These are phyloP conservation scores for Halophytophthora polymorphica DNA, from an alignment of 352 stramenopile species.

Conservation along the genomic window DNA sequence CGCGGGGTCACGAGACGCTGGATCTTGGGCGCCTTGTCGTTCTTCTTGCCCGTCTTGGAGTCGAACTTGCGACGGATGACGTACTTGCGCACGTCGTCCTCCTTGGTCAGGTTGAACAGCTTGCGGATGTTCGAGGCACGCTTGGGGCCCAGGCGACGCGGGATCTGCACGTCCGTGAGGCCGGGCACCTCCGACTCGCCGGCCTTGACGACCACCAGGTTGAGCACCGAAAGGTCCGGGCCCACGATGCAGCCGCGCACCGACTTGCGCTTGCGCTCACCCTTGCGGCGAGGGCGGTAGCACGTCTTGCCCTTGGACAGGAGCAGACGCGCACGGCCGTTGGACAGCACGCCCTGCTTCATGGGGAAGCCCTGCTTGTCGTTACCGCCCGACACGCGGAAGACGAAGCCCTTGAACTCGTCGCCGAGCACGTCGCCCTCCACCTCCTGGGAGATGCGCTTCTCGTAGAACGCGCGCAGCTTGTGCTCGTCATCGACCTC, in stretches of 20 bases:
- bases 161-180: slow-evolving; percentile 96
- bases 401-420: slow-evolving; percentile 99
- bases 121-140: slow-evolving; percentile 99
- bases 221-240: slow-evolving; percentile 98
- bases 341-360: slow-evolving; percentile 99
- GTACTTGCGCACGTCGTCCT: slow-evolving; percentile 99
- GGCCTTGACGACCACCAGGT: slow-evolving; percentile 98
- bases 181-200: slow-evolving; percentile 95
- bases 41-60: slow-evolving; percentile 98
- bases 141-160: slow-evolving; percentile 98
- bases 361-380: slow-evolving; percentile 99
- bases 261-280: slow-evolving; percentile 99
- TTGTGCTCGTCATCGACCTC: slow-evolving; percentile 99
- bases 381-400: slow-evolving; percentile 99
- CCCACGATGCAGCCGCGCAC: slow-evolving; percentile 99
- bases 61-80: slow-evolving; percentile 98
- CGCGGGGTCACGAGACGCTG: slow-evolving; percentile 98
- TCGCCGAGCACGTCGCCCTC: slow-evolving; percentile 98
- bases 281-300: slow-evolving; percentile 93
- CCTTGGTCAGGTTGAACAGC: slow-evolving; percentile 99
- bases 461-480: slow-evolving; percentile 99
- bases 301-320: slow-evolving; percentile 97
- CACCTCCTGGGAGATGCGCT: slow-evolving; percentile 99
- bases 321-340: slow-evolving; percentile 98
- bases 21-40: slow-evolving; percentile 99